Percentiles rank a stretch among this genome's conserved stretches.
These are phyloP conservation scores for Naganishia liquefaciens DNA, from an alignment of 1,284 basidiomycete species.

Conservation along the genomic window DNA sequence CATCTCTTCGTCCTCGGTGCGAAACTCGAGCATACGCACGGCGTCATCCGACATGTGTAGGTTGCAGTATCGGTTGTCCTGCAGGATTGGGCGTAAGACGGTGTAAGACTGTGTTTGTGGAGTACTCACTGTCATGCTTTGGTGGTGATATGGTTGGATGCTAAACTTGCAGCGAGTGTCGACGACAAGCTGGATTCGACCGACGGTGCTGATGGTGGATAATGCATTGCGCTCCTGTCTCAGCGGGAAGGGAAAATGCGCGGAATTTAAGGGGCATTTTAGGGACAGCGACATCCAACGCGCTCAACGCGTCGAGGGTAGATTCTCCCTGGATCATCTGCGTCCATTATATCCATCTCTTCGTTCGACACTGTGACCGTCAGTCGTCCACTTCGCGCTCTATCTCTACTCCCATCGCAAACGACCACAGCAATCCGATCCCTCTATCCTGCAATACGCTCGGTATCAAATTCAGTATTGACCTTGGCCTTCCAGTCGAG, in stretches of 20 bases:
- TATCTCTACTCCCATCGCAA: no score
- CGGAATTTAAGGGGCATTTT: background rate
- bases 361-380: background rate
- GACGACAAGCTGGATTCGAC: background rate
- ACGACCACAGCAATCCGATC: no score
- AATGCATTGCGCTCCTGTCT: slow-evolving; percentile 3
- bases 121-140: slow-evolving; percentile 6
- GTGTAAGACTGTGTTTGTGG: background rate
- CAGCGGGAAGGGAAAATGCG: background rate
- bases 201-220: background rate
- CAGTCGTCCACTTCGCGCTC: background rate
- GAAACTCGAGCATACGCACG: slow-evolving; percentile 31
- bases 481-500: no score
- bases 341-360: background rate
- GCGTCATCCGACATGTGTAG: slow-evolving; percentile 30
- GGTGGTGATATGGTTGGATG: background rate
- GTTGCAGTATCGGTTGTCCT: slow-evolving; percentile 32
- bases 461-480: no score
- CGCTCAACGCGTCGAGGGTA: slow-evolving; percentile 2
- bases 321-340: slow-evolving; percentile 5
- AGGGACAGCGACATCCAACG: background rate
- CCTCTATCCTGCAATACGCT: no score
- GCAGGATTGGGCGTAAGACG: background rate
- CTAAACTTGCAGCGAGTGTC: background rate
- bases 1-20: slow-evolving; percentile 29